phyloP scores from a whole-genome alignment of 2,329 filamentous ascomycete genomes.

The Fusarium brachygibbosum region DNA sequence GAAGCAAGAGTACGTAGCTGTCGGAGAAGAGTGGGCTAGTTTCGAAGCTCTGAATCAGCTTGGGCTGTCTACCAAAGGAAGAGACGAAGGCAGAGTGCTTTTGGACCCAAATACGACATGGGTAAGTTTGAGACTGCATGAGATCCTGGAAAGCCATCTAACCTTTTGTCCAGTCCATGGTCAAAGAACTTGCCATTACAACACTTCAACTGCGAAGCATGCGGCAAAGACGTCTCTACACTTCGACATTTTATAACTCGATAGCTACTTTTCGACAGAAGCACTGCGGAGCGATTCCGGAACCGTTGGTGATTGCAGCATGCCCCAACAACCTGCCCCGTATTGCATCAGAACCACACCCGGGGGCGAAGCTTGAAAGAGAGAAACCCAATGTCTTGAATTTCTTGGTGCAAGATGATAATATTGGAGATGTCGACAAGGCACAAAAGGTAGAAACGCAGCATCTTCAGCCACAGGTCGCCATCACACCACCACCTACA shows the following conservation, averaged over 20 bases:
- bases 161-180: not conserved
- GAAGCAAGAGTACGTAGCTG: conserved; percentile 19
- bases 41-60: conserved; percentile 25
- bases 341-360: rapidly evolving
- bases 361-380: not conserved
- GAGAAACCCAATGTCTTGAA: not conserved
- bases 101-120: conserved; percentile 24
- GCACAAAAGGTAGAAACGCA: not conserved
- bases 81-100: conserved; percentile 14
- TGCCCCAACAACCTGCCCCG: not conserved
- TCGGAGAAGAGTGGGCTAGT: conserved; percentile 34
- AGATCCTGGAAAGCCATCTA: rapidly evolving
- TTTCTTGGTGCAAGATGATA: not conserved
- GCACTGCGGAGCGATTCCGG: not conserved
- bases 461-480: not conserved
- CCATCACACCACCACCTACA: not conserved
- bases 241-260: conserved; percentile 21
- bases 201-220: conserved; percentile 32
- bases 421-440: not conserved
- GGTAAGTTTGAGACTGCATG: not conserved
- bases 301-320: not conserved
- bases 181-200: conserved; percentile 20
- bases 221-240: conserved; percentile 26
- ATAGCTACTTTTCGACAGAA: conserved; percentile 11
- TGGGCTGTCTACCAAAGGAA: conserved; percentile 2